Percentiles rank a stretch among this genome's conserved stretches.
Conservation (phyloP, 345 rosid species). For the Odontarrhena argentea region DNA sequence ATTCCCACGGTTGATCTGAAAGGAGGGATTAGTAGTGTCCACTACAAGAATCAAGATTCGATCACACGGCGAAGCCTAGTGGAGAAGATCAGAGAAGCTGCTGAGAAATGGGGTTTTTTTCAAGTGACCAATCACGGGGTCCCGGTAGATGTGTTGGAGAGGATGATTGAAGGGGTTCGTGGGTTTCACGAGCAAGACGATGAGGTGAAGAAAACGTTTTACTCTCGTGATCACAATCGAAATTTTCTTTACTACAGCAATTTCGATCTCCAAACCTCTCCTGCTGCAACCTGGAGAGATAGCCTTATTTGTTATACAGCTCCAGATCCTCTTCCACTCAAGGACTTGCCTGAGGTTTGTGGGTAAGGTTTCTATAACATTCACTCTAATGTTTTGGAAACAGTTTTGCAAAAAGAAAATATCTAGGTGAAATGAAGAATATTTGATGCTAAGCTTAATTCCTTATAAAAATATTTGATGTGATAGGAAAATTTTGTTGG, state of each 20-base stretch:
- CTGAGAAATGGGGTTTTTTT: slow-evolving; percentile 48
- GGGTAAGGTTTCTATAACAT: slow-evolving; percentile 35
- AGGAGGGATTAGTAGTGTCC: not conserved
- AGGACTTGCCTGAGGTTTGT: slow-evolving; percentile 46
- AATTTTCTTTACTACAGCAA: slow-evolving; percentile 41
- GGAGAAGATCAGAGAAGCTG: slow-evolving; percentile 39
- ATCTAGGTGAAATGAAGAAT: no score
- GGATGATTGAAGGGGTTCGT: slow-evolving; percentile 30
- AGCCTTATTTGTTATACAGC: slow-evolving; percentile 38
- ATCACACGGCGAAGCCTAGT: slow-evolving; percentile 28
- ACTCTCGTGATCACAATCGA: slow-evolving; percentile 36
- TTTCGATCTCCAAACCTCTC: slow-evolving; percentile 46
- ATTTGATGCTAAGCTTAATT: no score
- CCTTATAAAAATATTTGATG: no score
- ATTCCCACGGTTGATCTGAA: slow-evolving; percentile 51
- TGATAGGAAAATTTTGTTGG: slow-evolving; percentile 45
- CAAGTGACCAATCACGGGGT: slow-evolving; percentile 59
- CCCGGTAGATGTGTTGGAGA: slow-evolving; percentile 17
- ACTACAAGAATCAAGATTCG: not conserved
- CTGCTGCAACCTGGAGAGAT: slow-evolving; percentile 52
- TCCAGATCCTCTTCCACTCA: slow-evolving; percentile 43
- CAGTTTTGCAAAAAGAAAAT: no score
- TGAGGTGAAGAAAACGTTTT: slow-evolving; percentile 33
- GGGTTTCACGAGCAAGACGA: slow-evolving; percentile 36
- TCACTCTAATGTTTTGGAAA: no score